Base-by-base conservation (phyloP, 2,329 filamentous ascomycete genomes). In the Huntiella bhutanensis region DNA sequence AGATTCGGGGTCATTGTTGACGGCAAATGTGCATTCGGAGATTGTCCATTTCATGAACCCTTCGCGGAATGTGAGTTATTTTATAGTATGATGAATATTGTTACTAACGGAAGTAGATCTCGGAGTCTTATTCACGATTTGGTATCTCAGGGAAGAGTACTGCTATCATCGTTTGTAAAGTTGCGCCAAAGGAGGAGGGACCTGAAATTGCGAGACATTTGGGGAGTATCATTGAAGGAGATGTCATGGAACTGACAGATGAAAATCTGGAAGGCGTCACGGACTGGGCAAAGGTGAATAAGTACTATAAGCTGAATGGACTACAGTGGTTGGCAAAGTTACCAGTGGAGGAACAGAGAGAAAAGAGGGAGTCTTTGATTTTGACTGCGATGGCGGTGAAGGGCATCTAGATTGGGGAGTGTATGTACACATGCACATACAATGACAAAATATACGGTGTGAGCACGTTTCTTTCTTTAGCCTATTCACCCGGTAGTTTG, bases 51-150 rank as follows among this genome's bases (percentile, higher is more conserved):
- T 76, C 3, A 66, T 95, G 39, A 87, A 78, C 49, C 71, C 82
- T 0, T 86, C 82, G 52, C 88, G 85, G 59, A 94, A 94, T 60
- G 82, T 85, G 59, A 52, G 51, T 28, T 17, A 5, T 8, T 10
- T 45, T n/a, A 5, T 22, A n/a, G 11, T 12, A 8, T 35, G 13
- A 34, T 5, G 16, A n/a, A 43, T 43, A 40, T 50, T 7, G 38
- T 51, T 3, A 43, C 44, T 32, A 10, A 40, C 41, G 33, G 43
- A 16, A 13, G 5, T 44, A 92, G 85, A 96, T 98, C 56, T 75
- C 85, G 44, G 87, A 95, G 54, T 80, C 86, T 0, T 96, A 96
- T 62, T 80, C 84, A 32, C 79, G 80, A 46, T 94, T 91, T 57
- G 91, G 91, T 41, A 77, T 96, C 49, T 67, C 73, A 1, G 74